These are phyloP conservation scores for Decorospora gaudefroyi DNA, from an alignment of 2,329 filamentous ascomycete species.

Conservation along the genomic window DNA sequence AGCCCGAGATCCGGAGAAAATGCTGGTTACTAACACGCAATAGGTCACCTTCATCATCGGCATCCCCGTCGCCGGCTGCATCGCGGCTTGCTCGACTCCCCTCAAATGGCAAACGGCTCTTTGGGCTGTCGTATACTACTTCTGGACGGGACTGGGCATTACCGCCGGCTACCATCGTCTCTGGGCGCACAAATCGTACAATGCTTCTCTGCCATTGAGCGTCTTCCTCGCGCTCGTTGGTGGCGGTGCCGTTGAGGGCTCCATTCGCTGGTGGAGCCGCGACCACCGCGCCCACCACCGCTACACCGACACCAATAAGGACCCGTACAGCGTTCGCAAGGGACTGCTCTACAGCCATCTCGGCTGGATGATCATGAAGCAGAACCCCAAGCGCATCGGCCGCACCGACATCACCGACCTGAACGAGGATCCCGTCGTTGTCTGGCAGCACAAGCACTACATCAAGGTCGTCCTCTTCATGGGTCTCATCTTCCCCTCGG, in stretches of 20 bases:
- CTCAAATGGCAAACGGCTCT: constrained; percentile 72
- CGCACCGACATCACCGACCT: constrained; percentile 58
- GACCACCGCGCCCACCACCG: constrained; percentile 58
- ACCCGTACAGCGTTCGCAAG: constrained; percentile 59
- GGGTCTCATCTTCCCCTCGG: constrained; percentile 55
- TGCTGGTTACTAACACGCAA: constrained; percentile 43
- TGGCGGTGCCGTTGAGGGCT: constrained; percentile 56
- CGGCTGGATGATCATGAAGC: constrained; percentile 61
- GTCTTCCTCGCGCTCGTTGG: constrained; percentile 56
- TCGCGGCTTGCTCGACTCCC: constrained; percentile 80
- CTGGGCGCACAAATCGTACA: constrained; percentile 64
- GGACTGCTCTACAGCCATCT: constrained; percentile 57
- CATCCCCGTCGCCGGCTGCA: constrained; percentile 73
- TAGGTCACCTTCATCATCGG: constrained; percentile 81
- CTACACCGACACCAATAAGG: constrained; percentile 59
- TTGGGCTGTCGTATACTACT: constrained; percentile 80
- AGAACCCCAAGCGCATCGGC: constrained; percentile 59
- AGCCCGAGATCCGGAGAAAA: too few relatives aligned
- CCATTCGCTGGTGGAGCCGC: constrained; percentile 57
- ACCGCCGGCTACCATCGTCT: constrained; percentile 69
- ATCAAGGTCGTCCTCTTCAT: constrained; percentile 55
- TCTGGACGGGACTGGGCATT: constrained; percentile 75
- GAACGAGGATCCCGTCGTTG: constrained; percentile 57
- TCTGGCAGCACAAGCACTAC: constrained; percentile 57
- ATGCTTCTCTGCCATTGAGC: constrained; percentile 51